Conservation (phyloP, 768 basidiomycete genomes). For the Amanita muscaria region DNA sequence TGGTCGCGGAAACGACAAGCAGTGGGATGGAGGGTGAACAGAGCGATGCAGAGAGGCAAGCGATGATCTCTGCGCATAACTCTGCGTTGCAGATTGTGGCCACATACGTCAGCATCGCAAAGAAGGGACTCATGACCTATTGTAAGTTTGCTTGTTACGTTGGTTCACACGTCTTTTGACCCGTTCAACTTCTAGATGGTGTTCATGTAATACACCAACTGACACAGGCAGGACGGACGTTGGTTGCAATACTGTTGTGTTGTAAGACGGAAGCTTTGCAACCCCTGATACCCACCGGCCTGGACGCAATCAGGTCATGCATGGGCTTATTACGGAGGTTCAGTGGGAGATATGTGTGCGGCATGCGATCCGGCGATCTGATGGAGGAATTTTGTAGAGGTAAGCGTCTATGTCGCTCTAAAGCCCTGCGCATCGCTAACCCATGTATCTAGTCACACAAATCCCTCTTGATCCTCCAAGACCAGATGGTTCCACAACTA, state of each 20-base stretch:
- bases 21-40: conserved; percentile 39
- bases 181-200: conserved; percentile 46
- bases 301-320: conserved; percentile 82
- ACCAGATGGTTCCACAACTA: conserved; percentile 37
- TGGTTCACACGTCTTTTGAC: conserved; percentile 9
- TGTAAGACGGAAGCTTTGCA: conserved; percentile 76
- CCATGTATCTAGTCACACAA: conserved; percentile 50
- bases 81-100: conserved; percentile 78
- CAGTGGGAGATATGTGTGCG: conserved; percentile 88
- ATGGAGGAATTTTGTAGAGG: conserved; percentile 94
- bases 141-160: conserved; percentile 44
- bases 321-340: conserved; percentile 83
- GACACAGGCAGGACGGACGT: conserved; percentile 86
- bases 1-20: conserved; percentile 56
- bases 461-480: conserved; percentile 73
- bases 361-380: conserved; percentile 81
- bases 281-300: conserved; percentile 67
- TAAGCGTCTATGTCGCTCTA: conserved; percentile 22
- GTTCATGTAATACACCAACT: conserved; percentile 95
- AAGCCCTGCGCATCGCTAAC: neutral
- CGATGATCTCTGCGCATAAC: conserved; percentile 66
- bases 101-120: conserved; percentile 76
- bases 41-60: conserved; percentile 65
- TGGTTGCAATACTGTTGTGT: conserved; percentile 80
- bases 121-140: conserved; percentile 89